Evolutionary conservation across 2,329 filamentous ascomycete species (phyloP), one percentile per base, ranked within the genome.

Genomic region (Aulographum hederae): DNA sequence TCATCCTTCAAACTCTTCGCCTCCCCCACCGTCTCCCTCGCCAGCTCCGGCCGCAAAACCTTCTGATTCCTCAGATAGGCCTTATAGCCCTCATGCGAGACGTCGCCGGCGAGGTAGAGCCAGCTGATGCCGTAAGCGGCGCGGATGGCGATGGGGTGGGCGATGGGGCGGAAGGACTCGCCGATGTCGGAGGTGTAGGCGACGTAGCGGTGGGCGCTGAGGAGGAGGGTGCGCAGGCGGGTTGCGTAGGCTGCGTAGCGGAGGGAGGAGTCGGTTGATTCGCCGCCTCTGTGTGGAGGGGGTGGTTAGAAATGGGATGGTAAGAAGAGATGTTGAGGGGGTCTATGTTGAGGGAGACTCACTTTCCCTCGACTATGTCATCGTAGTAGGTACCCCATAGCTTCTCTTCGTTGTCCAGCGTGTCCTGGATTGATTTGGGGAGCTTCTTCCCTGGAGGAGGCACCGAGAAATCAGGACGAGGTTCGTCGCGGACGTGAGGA

Each of bases 171-270:
- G 57, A 98, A 98, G 0, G 80, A 91, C 55, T 98, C 89, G 50
- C 89, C 89, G 40, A 98, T 86, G 46, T 95, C 86, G 14, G 77
- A 85, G 0, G 89, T 95, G 53, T 98, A 98, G 34, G 89, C 89
- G 30, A 98, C 84, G 48, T 98, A 98, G 46, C 89, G 76, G 47
- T 95, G 89, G 3, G 85, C 85, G 12, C 79, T 82, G 43, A 85
- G 62, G 46, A 98, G 72, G 41, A 95, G 79, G 5, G 85, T 93
- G 38, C 81, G 74, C 39, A 89, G 60, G 30, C 89, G 75, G 37
- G 75, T 73, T 30, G 82, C 81, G 57, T 98, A 98, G 43, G 79
- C 89, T 35, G 85, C 86, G 57, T 95, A 98, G 46, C 89, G 78
- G 46, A 92, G 61, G 43, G 73, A 76, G 43, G 73, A 78, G 33